Conservation (phyloP, 257 asterid genomes). For the Solanum megistacrolobum region DNA sequence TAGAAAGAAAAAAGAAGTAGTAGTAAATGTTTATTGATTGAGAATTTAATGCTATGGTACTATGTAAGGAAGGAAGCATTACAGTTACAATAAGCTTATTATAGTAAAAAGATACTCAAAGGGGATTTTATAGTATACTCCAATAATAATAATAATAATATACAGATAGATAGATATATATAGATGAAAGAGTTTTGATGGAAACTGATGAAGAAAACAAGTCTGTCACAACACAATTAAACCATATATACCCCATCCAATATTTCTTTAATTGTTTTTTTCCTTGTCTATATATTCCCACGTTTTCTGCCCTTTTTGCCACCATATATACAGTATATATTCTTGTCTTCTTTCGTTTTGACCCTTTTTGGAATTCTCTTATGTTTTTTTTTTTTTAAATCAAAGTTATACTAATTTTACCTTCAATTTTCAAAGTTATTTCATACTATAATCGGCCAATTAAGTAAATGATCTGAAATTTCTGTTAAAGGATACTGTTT, state of each 20-base stretch:
- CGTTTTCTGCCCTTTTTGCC: slow-evolving; percentile 2
- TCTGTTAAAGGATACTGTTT: not conserved
- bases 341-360: slow-evolving; percentile 9
- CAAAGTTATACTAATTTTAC: not conserved
- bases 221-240: not conserved
- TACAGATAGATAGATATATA: too few relatives aligned
- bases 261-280: slow-evolving; percentile 4
- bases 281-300: slow-evolving; percentile 11
- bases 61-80: slow-evolving; percentile 37
- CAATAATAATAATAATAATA: not conserved
- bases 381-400: too few relatives aligned
- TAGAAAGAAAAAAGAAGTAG: slow-evolving; percentile 11
- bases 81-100: slow-evolving; percentile 35
- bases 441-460: not conserved
- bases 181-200: slow-evolving; percentile 4
- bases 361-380: not conserved
- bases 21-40: slow-evolving; percentile 23
- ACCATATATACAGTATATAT: not conserved
- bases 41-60: slow-evolving; percentile 34
- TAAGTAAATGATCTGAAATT: not conserved
- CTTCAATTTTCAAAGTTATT: not conserved
- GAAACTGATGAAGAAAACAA: slow-evolving; percentile 14
- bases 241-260: slow-evolving; percentile 14
- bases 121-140: not conserved
- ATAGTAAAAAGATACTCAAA: slow-evolving; percentile 12